Evolutionary conservation across 495 filamentous ascomycete species (phyloP), one percentile per base, ranked within the genome.

Genomic region (Aspergillus taichungensis): DNA sequence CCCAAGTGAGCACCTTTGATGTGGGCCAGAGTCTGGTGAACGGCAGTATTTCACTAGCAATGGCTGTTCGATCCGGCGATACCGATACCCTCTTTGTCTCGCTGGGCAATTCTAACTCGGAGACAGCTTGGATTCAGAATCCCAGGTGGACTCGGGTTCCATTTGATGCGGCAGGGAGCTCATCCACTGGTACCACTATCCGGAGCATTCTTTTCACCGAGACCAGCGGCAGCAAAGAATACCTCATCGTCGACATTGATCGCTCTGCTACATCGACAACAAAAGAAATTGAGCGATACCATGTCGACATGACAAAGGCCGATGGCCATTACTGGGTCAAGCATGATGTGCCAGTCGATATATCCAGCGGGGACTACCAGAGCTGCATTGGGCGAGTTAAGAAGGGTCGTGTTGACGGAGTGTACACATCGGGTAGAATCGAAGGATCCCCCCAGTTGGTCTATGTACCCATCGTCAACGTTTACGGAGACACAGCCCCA

Each of bases 281-380:
- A 1, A 30, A 10, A 37, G 7, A 38, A 10, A 40, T 40, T 6
- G 13, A 27, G 6, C 43, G 43, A 12, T 46, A 46, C 28, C 11
- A 39, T 18, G n/a, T 46, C 8, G 43, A 46, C 36, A 29, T 37
- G 9, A 9, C 8, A 27, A 8, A 29, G 10, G 29, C 29, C 8
- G 14, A 13, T 8, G 43, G 43, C 3, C 24, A 14, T 5, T 42
- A 35, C 14, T 48, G 45, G 45, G 32, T 41, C 4, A 42, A 36
- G n/a, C 45, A 42, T 13, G 39, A 48, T 11, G 38, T 48, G 0
- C 12, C 39, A 2, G 31, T 48, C 2, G 45, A 48, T n/a, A 37
- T 48, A 4, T 13, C 13, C 7, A 24, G n/a, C 18, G 39, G 18
- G 0, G 11, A 30, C 5, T 49, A 49, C 11, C 46, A 49, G 27